Base-by-base conservation (phyloP, 306 rosid genomes). In the Rosa rugosa region DNA sequence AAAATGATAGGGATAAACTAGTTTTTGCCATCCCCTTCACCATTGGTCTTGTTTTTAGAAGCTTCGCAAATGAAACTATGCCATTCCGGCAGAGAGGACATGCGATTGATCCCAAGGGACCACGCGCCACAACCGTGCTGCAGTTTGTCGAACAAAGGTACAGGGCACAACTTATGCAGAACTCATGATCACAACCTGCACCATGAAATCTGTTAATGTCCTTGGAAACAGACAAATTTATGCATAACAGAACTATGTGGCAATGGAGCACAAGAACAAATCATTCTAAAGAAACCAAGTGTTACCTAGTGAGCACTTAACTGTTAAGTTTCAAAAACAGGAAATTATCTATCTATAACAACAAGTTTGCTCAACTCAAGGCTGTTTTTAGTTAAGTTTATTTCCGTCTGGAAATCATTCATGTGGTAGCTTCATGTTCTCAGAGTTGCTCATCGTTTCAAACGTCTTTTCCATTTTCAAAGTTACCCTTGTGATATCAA, bases 151-250 rank as follows among this genome's bases (percentile, higher is more conserved):
- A 91, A 77, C 99, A 95, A 36, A 92, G 93, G 84, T 95, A 93
- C 84, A 95, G 84, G 45, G 98, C 99, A 83, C 98, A 95, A 36
- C 87, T 90, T 40, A 96, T 88, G 87, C 99, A 95, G 84, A 93
- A 93, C 84, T 95, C 99, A 59, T 95, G 99, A 54, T 90, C 97
- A 79, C 98, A 95, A 75, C 97, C 99, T 92, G 97, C 82, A 86
- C 59, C 59, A 63, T 40, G 49, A 54, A 36, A 68, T 57, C n/a
- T 70, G 66, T 59, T 63, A 75, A 10, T 22, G 22, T 57, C 46
- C 22, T 49, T 27, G 68, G 18, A 13, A n/a, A 62, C 40, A 14
- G 20, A 79, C 20, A 34, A 45, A 57, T 62, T 42, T 38, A 20
- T 68, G 49, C 74, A 72, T 22, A 31, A 22, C 66, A 81, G 47